Evolutionary conservation across 768 basidiomycete species (phyloP).

Genomic region (Fistulinella prunicolor): DNA sequence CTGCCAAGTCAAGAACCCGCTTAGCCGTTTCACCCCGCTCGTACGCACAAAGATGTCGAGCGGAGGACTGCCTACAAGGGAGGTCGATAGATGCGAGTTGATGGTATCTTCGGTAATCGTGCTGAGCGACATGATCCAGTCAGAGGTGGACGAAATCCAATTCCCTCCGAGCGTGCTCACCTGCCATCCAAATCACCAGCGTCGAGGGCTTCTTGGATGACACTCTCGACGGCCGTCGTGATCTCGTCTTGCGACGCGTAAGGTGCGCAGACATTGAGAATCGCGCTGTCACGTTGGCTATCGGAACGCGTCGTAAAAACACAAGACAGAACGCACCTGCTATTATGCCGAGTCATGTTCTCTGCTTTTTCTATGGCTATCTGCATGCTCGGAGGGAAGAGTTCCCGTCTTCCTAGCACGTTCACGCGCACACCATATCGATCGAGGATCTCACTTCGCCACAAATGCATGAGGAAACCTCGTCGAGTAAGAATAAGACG

Average conservation of each 20-base stretch:
- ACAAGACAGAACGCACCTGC: constrained; percentile 42
- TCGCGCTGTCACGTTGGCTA: constrained; percentile 51
- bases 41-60: constrained; percentile 90
- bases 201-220: constrained; percentile 34
- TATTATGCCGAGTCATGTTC: constrained; percentile 69
- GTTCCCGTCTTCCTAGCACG: constrained; percentile 67
- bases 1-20: constrained; percentile 95
- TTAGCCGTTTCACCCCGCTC: constrained; percentile 65
- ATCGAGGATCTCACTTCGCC: constrained; percentile 71
- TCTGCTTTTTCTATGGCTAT: constrained; percentile 70
- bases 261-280: constrained; percentile 90
- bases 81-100: constrained; percentile 63
- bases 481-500: neutral
- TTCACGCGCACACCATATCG: constrained; percentile 81
- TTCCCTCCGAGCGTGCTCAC: constrained; percentile 5
- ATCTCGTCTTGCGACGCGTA: constrained; percentile 94
- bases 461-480: neutral
- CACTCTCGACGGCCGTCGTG: constrained; percentile 58
- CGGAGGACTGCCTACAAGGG: constrained; percentile 64
- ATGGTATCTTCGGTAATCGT: constrained; percentile 67
- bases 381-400: constrained; percentile 80
- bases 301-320: neutral
- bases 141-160: too few relatives aligned
- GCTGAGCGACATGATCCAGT: constrained; percentile 20
- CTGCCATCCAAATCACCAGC: constrained; percentile 29